Evolutionary conservation across 306 rosid genomes (phyloP).

Genomic region (Rosa lucieae): DNA sequence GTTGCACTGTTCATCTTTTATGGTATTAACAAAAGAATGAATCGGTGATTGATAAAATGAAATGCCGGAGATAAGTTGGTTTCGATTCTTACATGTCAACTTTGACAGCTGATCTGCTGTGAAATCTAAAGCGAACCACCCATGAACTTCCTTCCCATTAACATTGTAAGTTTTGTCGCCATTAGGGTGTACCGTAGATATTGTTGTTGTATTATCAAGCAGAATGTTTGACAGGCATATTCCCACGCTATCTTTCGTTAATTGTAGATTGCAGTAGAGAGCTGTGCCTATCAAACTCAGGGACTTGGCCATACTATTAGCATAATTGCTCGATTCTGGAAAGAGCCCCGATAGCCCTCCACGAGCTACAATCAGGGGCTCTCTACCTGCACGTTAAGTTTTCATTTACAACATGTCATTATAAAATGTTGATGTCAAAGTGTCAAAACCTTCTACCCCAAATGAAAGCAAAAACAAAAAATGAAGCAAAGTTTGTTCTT

Average conservation of each 20-base stretch:
- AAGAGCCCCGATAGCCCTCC: constrained; percentile 82
- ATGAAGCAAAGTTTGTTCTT: not conserved
- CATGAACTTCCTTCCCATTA: constrained; percentile 49
- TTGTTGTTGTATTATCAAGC: constrained; percentile 63
- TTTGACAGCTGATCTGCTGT: constrained; percentile 22
- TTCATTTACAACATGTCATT: not conserved
- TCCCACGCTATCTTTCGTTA: constrained; percentile 67
- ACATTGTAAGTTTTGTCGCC: constrained; percentile 35
- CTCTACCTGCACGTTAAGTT: constrained; percentile 42
- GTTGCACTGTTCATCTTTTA: not conserved
- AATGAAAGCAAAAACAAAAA: not conserved
- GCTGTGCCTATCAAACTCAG: constrained; percentile 35
- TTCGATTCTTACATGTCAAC: constrained; percentile 43
- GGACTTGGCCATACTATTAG: constrained; percentile 29
- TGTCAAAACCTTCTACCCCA: not conserved
- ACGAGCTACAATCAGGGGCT: constrained; percentile 65
- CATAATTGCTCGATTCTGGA: constrained; percentile 60
- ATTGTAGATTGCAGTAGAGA: constrained; percentile 64
- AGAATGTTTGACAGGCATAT: constrained; percentile 55
- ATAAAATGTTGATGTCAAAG: not conserved
- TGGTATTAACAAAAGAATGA: not conserved
- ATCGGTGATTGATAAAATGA: not conserved
- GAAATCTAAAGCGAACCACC: constrained; percentile 72
- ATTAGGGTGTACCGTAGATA: constrained; percentile 42
- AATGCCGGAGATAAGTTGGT: not conserved